A percentile compares a stretch with the other conserved stretches of the same genome.
Conservation (phyloP, 768 basidiomycete genomes). For the Flagelloscypha sp. region DNA sequence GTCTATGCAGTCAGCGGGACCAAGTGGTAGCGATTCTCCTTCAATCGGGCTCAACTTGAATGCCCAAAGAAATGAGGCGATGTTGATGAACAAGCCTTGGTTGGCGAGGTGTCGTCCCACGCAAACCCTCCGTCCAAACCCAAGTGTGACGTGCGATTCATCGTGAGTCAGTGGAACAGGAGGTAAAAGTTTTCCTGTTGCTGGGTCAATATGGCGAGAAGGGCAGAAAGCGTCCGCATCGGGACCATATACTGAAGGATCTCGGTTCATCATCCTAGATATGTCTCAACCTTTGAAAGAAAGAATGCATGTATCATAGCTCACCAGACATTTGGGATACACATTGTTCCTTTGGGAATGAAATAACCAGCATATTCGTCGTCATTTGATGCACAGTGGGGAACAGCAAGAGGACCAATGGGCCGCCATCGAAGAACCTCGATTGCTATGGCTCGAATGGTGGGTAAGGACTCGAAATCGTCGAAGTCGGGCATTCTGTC, state of each 20-base stretch:
- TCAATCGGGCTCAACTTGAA: constrained; percentile 1
- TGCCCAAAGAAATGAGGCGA: constrained; percentile 6
- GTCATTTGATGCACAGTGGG: constrained; percentile 19
- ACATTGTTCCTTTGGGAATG: constrained; percentile 21
- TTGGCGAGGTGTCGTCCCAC: constrained; percentile 9
- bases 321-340: constrained; percentile 15
- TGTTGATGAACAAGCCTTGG: constrained; percentile 5
- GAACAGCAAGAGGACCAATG: constrained; percentile 11
- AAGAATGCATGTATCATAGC: too few relatives aligned
- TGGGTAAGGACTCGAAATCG: constrained; percentile 12
- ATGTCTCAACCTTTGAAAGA: too few relatives aligned
- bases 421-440: constrained; percentile 15
- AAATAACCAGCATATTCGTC: constrained; percentile 22
- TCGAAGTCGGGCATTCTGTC: constrained; percentile 18
- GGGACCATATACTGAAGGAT: constrained; percentile 18
- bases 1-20: too few relatives aligned
- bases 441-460: constrained; percentile 14
- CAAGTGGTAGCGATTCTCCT: too few relatives aligned
- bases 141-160: constrained; percentile 23
- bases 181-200: constrained; percentile 14
- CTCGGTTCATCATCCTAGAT: constrained; percentile 18
- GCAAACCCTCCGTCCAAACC: constrained; percentile 20
- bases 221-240: constrained; percentile 19
- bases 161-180: constrained; percentile 19
- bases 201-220: constrained; percentile 17